These are phyloP conservation scores for Lenzites betulinus DNA, from an alignment of 768 basidiomycete genomes.

Conservation along the genomic window DNA sequence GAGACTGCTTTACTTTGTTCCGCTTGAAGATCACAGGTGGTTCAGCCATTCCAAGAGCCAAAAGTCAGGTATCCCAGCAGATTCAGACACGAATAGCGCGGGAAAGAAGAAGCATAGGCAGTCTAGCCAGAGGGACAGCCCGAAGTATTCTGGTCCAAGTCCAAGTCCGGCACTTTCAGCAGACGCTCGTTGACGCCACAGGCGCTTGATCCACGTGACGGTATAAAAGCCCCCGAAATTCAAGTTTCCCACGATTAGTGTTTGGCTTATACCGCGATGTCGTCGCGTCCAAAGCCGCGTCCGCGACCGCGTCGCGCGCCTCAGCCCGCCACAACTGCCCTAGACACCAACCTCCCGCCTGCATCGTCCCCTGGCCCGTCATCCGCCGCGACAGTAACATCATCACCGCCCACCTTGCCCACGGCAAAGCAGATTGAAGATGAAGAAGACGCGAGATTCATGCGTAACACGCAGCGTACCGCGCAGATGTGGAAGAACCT, in stretches of 20 bases:
- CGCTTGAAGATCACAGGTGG: conserved; percentile 46
- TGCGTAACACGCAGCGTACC: conserved; percentile 63
- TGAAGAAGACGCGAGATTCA: conserved; percentile 71
- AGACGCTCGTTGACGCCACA: conserved; percentile 1
- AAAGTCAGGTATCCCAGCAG: neutral
- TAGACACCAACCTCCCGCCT: conserved; percentile 11
- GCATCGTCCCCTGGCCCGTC: conserved; percentile 19
- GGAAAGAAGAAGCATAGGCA: no score
- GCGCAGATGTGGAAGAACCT: conserved; percentile 60
- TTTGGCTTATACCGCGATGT: conserved; percentile 33
- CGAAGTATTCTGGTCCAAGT: neutral
- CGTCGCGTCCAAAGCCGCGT: conserved; percentile 36
- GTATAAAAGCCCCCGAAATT: conserved; percentile 15
- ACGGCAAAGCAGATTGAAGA: conserved; percentile 28
- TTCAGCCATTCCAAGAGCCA: conserved; percentile 29
- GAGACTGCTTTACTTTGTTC: conserved; percentile 41
- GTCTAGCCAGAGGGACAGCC: no score
- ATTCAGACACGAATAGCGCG: no score
- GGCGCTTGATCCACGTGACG: conserved; percentile 16
- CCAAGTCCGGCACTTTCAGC: neutral
- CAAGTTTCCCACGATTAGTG: conserved; percentile 28
- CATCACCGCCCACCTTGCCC: conserved; percentile 3
- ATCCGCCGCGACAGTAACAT: conserved; percentile 11
- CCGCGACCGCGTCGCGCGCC: conserved; percentile 45
- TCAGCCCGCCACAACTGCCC: conserved; percentile 5